phyloP scores from a whole-genome alignment of 164 flowering plant species.

The Echeveria elegans region DNA sequence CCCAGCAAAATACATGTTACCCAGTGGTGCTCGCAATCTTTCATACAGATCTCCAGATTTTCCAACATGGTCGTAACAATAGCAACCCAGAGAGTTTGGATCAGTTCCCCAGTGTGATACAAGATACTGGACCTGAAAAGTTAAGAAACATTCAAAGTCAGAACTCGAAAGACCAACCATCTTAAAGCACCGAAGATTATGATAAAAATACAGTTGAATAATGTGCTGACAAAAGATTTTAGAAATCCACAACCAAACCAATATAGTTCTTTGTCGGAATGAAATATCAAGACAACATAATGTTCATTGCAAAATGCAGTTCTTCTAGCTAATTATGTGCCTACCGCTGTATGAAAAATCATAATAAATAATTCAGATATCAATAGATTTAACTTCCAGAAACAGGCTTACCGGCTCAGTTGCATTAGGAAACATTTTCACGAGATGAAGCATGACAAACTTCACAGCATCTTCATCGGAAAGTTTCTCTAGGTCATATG shows the following conservation, averaged over 20 bases:
- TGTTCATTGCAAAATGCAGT: background rate
- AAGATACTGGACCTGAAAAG: slow-evolving; percentile 58
- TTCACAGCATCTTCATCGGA: slow-evolving; percentile 55
- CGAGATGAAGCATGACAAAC: slow-evolving; percentile 77
- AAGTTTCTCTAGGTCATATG: slow-evolving; percentile 70
- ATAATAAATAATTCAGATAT: too few relatives aligned
- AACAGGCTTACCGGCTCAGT: slow-evolving; percentile 58
- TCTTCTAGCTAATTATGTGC: background rate
- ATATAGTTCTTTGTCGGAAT: background rate
- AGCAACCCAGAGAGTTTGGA: slow-evolving; percentile 72
- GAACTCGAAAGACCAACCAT: background rate
- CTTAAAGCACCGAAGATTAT: too few relatives aligned
- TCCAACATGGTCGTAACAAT: slow-evolving; percentile 71
- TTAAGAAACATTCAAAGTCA: background rate
- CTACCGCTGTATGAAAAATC: background rate
- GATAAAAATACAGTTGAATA: background rate
- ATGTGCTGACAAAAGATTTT: background rate
- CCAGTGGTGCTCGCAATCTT: slow-evolving; percentile 58
- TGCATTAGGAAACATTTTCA: slow-evolving; percentile 74
- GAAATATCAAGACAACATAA: background rate
- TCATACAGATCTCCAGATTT: slow-evolving; percentile 67
- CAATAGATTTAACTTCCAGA: background rate
- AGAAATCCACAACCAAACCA: background rate
- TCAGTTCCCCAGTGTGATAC: slow-evolving; percentile 92
- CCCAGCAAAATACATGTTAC: slow-evolving; percentile 75